phyloP scores from a whole-genome alignment of 225 moss, liverwort and hornwort species.

The Pseudisothecium myosuroides region DNA sequence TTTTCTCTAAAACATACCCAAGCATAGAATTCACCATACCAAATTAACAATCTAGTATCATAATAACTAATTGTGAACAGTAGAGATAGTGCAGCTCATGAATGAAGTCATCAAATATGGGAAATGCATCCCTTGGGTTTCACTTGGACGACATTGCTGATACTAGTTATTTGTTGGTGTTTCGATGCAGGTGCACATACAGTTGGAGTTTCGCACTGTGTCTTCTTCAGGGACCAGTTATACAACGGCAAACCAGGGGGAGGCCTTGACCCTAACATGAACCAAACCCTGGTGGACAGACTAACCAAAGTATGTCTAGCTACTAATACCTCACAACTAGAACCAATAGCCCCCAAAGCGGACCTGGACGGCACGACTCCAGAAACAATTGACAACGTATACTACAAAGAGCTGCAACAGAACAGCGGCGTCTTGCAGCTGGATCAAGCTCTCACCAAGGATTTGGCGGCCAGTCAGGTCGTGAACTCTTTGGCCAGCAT shows the following conservation, averaged over 20 bases:
- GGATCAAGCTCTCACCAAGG: neutral
- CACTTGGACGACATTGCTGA: neutral
- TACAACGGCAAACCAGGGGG: neutral
- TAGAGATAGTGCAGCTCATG: neutral
- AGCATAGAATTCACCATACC: neutral
- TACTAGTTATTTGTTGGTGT: neutral
- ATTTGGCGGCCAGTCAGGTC: neutral
- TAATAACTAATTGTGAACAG: neutral
- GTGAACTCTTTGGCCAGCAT: neutral
- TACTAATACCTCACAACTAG: neutral
- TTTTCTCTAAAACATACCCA: neutral
- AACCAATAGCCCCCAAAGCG: neutral
- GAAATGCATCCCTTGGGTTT: neutral
- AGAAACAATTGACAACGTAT: neutral
- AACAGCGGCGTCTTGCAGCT: neutral
- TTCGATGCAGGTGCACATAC: neutral
- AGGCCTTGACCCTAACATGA: neutral
- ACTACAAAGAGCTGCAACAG: neutral
- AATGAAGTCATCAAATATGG: neutral
- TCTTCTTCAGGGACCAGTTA: neutral
- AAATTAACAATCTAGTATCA: neutral
- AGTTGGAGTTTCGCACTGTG: neutral
- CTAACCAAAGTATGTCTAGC: neutral
- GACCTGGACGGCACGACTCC: neutral
- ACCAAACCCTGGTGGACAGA: neutral